Evolutionary conservation across 306 rosid genomes (phyloP), one percentile per base, ranked within the genome.

Genomic region (Sophora flavescens): DNA sequence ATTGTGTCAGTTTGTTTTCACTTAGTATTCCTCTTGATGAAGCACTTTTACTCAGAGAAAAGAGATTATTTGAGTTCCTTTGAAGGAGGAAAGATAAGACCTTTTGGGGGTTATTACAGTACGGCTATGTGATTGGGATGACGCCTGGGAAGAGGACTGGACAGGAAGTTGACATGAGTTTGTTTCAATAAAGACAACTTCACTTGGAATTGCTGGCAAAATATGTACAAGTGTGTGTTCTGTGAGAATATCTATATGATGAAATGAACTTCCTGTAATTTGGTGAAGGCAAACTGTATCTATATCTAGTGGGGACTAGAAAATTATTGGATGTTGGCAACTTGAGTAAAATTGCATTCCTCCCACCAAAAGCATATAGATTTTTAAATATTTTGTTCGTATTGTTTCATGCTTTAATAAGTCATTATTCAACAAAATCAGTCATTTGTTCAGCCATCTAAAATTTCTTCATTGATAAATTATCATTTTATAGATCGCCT

Each of bases 161-260:
- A n/a, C n/a, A n/a, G n/a, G n/a, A 28, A 28, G 30, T 28, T 28
- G 30, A 28, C 30, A 28, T 32, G 44, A 6, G 44, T 39, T 39
- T 80, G 59, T 67, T 56, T 36, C 15, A 42, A 76, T 64, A 57
- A 60, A 15, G 50, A 5, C 8, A 13, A 63, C 45, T 62, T 70
- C 53, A 9, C 45, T 8, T 48, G 51, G 33, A 42, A 39, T 7
- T 75, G 33, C 45, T 51, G 35, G 56, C 65, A 45, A 16, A 79
- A 32, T 53, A 10, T 65, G 47, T 76, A 22, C 50, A 58, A 26
- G 33, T 39, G 65, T 48, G 51, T 12, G 48, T 65, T 65, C 6
- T 58, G 51, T 72, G 75, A 45, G 58, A 54, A 38, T 8, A 45
- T 74, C 54, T 74, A 44, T 61, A 53, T 61, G 28, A 35, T 74